Evolutionary conservation across 1,284 basidiomycete species (phyloP).

Genomic region (Puccinia coronata): DNA sequence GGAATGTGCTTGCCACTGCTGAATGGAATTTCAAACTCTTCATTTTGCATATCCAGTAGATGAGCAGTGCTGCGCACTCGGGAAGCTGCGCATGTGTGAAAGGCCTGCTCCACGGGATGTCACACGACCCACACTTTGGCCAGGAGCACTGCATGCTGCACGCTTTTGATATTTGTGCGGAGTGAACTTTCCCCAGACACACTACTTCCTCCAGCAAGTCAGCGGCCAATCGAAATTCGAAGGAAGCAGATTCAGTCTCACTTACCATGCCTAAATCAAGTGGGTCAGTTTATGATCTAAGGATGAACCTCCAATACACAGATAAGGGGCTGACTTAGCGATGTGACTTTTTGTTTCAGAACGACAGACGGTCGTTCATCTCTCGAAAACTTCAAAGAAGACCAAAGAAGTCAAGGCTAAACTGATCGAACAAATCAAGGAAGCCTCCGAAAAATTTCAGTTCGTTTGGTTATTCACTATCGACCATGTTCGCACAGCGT

Average conservation of each 20-base stretch:
- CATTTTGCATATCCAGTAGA: neutral
- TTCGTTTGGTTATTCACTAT: conserved; percentile 95
- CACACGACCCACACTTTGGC: conserved; percentile 29
- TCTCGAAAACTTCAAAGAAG: conserved; percentile 65
- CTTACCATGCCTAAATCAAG: conserved; percentile 78
- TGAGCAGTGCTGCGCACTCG: neutral
- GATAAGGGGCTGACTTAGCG: neutral
- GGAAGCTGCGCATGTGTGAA: conserved; percentile 5
- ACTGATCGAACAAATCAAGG: conserved; percentile 22
- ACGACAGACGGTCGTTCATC: conserved; percentile 61
- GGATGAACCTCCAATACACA: conserved; percentile 47
- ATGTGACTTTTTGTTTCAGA: conserved; percentile 54
- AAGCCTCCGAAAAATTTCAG: conserved; percentile 73
- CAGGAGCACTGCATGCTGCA: neutral
- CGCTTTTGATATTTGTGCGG: neutral
- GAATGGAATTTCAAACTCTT: too few relatives aligned
- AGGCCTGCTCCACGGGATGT: neutral
- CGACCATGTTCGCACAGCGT: conserved; percentile 90
- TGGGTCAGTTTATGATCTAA: conserved; percentile 62
- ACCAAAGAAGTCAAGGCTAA: conserved; percentile 46
- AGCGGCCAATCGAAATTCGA: too few relatives aligned
- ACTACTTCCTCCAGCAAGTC: neutral
- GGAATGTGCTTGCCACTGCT: too few relatives aligned
- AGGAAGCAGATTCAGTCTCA: neutral
- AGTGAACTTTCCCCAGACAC: neutral